Evolutionary conservation across 1,284 basidiomycete species (phyloP).

Genomic region (Pyrrhoderma noxium): DNA sequence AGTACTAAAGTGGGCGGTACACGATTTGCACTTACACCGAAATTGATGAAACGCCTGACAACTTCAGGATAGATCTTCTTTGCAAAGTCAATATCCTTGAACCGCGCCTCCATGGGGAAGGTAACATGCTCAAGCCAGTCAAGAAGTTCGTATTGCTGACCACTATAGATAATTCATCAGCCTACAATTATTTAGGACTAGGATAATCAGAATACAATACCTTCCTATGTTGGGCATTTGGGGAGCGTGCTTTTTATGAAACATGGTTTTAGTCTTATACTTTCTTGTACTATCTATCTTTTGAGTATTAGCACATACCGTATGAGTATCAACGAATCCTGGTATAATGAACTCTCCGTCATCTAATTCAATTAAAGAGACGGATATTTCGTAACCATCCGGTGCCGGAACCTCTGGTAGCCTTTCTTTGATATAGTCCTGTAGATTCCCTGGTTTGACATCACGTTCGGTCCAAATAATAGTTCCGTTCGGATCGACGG

Average conservation of each 20-base stretch:
- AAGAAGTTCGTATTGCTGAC: slow-evolving; percentile 78
- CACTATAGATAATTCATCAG: slow-evolving; percentile 35
- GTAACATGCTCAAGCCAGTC: slow-evolving; percentile 87
- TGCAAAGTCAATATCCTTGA: slow-evolving; percentile 70
- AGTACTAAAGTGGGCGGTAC: not conserved
- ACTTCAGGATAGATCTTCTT: slow-evolving; percentile 63
- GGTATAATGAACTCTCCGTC: slow-evolving; percentile 80
- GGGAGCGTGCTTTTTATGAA: slow-evolving; percentile 63
- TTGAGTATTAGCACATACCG: too few relatives aligned
- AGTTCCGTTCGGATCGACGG: slow-evolving; percentile 47
- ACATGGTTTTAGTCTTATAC: slow-evolving; percentile 5
- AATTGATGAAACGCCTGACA: slow-evolving; percentile 68
- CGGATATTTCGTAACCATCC: slow-evolving; percentile 24
- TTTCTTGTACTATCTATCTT: slow-evolving; percentile 21
- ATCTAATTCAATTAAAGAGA: slow-evolving; percentile 41
- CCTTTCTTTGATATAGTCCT: slow-evolving; percentile 38
- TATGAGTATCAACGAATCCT: slow-evolving; percentile 88
- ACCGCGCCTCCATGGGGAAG: slow-evolving; percentile 85
- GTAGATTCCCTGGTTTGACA: slow-evolving; percentile 39
- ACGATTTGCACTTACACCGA: slow-evolving; percentile 52
- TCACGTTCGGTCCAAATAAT: slow-evolving; percentile 64
- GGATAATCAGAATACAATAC: slow-evolving; percentile 31
- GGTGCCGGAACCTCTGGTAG: slow-evolving; percentile 23
- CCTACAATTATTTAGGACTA: not conserved
- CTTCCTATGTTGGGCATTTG: slow-evolving; percentile 82